Conservation (phyloP, 164 flowering plant genomes). For the Tinospora cordifolia region DNA sequence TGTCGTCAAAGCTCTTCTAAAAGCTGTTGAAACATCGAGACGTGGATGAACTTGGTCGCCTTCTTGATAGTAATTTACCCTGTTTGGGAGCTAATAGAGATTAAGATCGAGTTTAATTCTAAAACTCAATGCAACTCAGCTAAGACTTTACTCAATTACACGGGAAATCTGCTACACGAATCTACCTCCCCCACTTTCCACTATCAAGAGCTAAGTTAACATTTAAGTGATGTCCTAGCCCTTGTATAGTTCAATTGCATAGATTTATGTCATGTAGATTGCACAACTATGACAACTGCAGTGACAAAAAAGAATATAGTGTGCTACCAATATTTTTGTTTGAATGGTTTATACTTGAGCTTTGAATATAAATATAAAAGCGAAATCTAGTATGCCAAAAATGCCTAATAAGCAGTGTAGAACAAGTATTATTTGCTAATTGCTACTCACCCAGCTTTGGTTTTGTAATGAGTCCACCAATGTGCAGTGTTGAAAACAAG, state of each 20-base stretch:
- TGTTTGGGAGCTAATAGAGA: constrained; percentile 19
- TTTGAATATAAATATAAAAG: neutral
- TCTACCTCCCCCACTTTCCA: no score
- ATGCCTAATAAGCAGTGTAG: neutral
- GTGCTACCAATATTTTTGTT: no score
- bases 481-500: constrained; percentile 90
- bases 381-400: neutral
- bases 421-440: neutral
- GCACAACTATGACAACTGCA: neutral
- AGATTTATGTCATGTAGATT: no score
- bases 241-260: no score
- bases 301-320: neutral
- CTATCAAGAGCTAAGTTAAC: no score
- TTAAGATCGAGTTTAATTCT: no score
- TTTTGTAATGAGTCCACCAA: constrained; percentile 98
- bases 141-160: no score
- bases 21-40: constrained; percentile 70
- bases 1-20: constrained; percentile 61
- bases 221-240: no score
- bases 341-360: neutral
- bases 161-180: no score
- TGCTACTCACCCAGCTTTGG: constrained; percentile 79
- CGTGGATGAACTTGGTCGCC: constrained; percentile 53
- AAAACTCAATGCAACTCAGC: no score
- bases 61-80: constrained; percentile 85